Percentiles rank a stretch among this genome's conserved stretches.
Evolutionary conservation across 352 stramenopile species (phyloP).

Genomic region (Peronospora farinosa): DNA sequence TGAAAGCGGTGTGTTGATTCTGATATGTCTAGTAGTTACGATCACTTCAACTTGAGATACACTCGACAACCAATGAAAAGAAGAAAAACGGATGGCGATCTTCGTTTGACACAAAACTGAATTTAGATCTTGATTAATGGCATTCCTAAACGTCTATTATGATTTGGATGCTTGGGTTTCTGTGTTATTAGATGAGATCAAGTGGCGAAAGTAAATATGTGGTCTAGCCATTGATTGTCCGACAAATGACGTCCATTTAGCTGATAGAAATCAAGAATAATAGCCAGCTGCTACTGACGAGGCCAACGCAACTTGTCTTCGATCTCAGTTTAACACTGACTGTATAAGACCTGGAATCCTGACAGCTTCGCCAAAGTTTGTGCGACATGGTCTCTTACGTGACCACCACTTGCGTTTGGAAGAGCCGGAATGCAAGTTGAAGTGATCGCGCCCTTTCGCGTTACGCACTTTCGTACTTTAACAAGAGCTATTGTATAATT

Average conservation of each 20-base stretch:
- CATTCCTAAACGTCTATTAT: not conserved
- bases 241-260: not conserved
- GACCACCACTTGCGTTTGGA: not conserved
- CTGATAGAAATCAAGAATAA: not conserved
- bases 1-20: constrained; percentile 5
- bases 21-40: constrained; percentile 16
- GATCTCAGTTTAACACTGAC: not conserved
- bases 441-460: constrained; percentile 22
- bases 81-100: constrained; percentile 8
- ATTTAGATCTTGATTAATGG: not conserved
- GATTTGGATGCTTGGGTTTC: constrained; percentile 4
- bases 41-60: constrained; percentile 21
- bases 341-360: not conserved
- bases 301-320: constrained; percentile 9
- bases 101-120: constrained; percentile 2
- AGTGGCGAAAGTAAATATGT: constrained; percentile 13
- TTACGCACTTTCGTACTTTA: constrained; percentile 11
- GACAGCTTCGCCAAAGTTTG: not conserved
- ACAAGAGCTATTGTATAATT: no score
- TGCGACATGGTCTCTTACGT: constrained; percentile 22
- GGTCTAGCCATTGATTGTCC: constrained; percentile 6
- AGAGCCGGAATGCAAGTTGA: constrained; percentile 18
- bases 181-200: constrained; percentile 20
- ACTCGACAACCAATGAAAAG: constrained; percentile 4
- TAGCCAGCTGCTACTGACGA: constrained; percentile 5